Conservation (phyloP, 2,329 filamentous ascomycete genomes). For the Fusarium bulbicola region DNA sequence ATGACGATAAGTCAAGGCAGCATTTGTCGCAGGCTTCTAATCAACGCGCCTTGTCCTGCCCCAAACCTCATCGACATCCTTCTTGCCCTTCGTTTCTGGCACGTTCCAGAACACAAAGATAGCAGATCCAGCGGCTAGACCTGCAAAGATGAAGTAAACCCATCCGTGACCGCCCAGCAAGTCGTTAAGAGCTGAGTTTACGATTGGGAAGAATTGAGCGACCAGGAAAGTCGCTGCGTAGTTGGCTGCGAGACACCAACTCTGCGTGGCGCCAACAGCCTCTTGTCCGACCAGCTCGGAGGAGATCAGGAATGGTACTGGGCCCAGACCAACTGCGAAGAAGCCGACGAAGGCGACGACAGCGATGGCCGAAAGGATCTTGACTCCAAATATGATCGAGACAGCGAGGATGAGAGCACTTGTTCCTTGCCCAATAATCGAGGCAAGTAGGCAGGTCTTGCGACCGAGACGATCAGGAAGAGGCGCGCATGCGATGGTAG, state of each 20-base stretch:
- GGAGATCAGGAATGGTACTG: constrained; percentile 93
- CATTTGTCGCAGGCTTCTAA: constrained; percentile 41
- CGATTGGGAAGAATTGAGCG: constrained; percentile 91
- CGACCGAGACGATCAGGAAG: constrained; percentile 88
- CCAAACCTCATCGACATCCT: constrained; percentile 90
- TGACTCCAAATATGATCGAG: constrained; percentile 77
- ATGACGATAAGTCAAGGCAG: neutral
- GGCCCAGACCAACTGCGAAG: constrained; percentile 90
- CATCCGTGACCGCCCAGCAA: constrained; percentile 75
- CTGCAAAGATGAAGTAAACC: constrained; percentile 93
- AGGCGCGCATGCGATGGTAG: constrained; percentile 83
- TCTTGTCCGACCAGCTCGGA: constrained; percentile 91
- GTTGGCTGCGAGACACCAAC: constrained; percentile 85
- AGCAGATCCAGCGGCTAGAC: constrained; percentile 72
- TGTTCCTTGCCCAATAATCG: constrained; percentile 83
- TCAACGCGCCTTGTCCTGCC: constrained; percentile 68
- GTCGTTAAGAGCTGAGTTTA: constrained; percentile 77
- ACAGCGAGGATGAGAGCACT: constrained; percentile 81
- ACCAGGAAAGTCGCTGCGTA: constrained; percentile 93
- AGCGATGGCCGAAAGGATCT: constrained; percentile 80
- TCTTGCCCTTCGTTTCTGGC: constrained; percentile 89
- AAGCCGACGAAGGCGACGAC: constrained; percentile 88
- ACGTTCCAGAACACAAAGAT: constrained; percentile 78
- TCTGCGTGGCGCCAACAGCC: constrained; percentile 91
- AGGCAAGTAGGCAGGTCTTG: constrained; percentile 84